These are phyloP conservation scores for Myxozyma neotropica DNA, from an alignment of 805 yeast species.

Conservation along the genomic window DNA sequence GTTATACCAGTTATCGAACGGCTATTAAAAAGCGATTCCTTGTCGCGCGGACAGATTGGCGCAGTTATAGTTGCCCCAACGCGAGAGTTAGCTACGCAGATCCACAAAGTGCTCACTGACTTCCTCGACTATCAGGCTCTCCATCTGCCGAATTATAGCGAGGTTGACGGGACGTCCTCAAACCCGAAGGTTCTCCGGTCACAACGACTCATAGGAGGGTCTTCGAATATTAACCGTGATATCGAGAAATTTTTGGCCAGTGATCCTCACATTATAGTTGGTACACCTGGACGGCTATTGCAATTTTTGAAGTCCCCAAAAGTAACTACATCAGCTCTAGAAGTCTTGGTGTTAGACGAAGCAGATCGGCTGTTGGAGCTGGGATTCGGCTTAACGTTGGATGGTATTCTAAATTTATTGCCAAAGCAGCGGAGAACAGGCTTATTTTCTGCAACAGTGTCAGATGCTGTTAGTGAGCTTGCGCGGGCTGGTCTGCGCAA, in stretches of 20 bases:
- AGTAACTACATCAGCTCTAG: slow-evolving; percentile 66
- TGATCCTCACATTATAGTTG: slow-evolving; percentile 76
- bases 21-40: slow-evolving; percentile 40
- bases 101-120: slow-evolving; percentile 62
- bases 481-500: slow-evolving; percentile 89
- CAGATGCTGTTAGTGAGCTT: slow-evolving; percentile 75
- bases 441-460: slow-evolving; percentile 88
- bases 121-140: no score
- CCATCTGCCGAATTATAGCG: slow-evolving; percentile 49
- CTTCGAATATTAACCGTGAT: slow-evolving; percentile 64
- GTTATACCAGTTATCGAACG: slow-evolving; percentile 78
- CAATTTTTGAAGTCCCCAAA: slow-evolving; percentile 65
- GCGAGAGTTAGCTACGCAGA: slow-evolving; percentile 56
- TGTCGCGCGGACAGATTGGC: slow-evolving; percentile 62
- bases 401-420: slow-evolving; percentile 62
- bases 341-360: slow-evolving; percentile 82
- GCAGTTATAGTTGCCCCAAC: slow-evolving; percentile 76
- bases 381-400: slow-evolving; percentile 70
- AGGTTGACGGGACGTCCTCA: background rate
- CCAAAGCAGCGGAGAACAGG: slow-evolving; percentile 96
- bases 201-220: slow-evolving; percentile 49
- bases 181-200: slow-evolving; percentile 41
- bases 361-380: slow-evolving; percentile 86
- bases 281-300: slow-evolving; percentile 87
- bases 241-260: slow-evolving; percentile 55